Evolutionary conservation across 495 filamentous ascomycete species (phyloP).

Genomic region (Penicillium malachiteum): DNA sequence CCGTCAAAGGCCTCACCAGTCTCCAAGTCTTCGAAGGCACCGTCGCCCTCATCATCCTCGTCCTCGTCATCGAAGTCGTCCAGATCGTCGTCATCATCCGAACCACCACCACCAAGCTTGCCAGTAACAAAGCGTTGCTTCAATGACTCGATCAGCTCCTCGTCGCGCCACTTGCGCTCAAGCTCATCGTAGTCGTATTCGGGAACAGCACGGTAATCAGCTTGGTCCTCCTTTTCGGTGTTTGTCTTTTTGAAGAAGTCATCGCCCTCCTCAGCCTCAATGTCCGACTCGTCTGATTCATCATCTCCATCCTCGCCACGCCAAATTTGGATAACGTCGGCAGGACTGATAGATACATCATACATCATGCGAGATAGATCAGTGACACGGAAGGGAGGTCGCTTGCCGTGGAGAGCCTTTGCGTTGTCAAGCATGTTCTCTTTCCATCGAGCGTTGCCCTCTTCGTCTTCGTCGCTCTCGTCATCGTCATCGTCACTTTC

Average conservation of each 20-base stretch:
- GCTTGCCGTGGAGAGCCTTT: slow-evolving; percentile 64
- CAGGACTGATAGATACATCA: slow-evolving; percentile 71
- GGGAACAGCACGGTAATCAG: slow-evolving; percentile 76
- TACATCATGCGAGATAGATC: slow-evolving; percentile 89
- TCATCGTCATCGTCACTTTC: slow-evolving; percentile 62
- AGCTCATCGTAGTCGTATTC: slow-evolving; percentile 76
- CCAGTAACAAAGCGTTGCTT: slow-evolving; percentile 71
- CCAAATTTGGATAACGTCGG: slow-evolving; percentile 77
- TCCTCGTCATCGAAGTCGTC: slow-evolving; percentile 48
- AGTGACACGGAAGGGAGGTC: slow-evolving; percentile 65
- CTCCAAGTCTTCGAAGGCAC: slow-evolving; percentile 87
- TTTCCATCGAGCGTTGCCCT: slow-evolving; percentile 76
- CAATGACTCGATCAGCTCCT: slow-evolving; percentile 72
- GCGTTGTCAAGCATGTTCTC: slow-evolving; percentile 78
- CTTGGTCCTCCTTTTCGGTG: slow-evolving; percentile 57
- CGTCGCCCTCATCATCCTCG: slow-evolving; percentile 75
- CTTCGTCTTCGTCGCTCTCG: slow-evolving; percentile 59
- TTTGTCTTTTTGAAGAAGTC: slow-evolving; percentile 81
- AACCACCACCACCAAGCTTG: slow-evolving; percentile 52
- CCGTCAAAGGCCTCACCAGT: slow-evolving; percentile 60
- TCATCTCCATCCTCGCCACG: slow-evolving; percentile 55
- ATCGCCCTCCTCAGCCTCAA: slow-evolving; percentile 67
- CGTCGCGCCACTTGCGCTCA: slow-evolving; percentile 79
- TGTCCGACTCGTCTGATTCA: slow-evolving; percentile 35
- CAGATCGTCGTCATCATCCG: slow-evolving; percentile 45